A percentile compares a stretch with the other conserved stretches of the same genome.
These are phyloP conservation scores for Pulicaria dysenterica DNA, from an alignment of 129 eudicot genomes.

Conservation along the genomic window DNA sequence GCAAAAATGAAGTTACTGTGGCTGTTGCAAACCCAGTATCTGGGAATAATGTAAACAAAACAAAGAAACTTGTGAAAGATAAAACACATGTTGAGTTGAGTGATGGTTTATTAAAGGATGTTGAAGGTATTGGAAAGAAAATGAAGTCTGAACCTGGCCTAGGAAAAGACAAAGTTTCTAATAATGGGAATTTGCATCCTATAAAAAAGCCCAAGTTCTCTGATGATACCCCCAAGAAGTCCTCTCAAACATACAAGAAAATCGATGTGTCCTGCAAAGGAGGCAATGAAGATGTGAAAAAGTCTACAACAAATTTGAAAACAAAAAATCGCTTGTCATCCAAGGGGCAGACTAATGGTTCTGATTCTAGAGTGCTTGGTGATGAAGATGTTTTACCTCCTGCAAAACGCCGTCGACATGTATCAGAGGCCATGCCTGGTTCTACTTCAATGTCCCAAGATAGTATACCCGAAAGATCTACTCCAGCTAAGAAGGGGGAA, in stretches of 20 bases:
- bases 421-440: conserved; percentile 34
- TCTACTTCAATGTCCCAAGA: conserved; percentile 45
- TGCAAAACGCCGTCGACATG: conserved; percentile 57
- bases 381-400: conserved; percentile 64
- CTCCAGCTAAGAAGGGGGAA: conserved; percentile 36
- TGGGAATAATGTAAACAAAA: conserved; percentile 29
- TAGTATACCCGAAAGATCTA: conserved; percentile 35
- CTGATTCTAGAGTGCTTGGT: conserved; percentile 31
- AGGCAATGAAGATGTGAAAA: conserved; percentile 38
- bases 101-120: conserved; percentile 37
- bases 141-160: not conserved
- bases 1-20: conserved; percentile 39
- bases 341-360: conserved; percentile 34
- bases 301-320: conserved; percentile 34
- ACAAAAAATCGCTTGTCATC: conserved; percentile 38
- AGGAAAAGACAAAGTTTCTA: conserved; percentile 30
- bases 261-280: conserved; percentile 38
- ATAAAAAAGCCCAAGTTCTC: conserved; percentile 52
- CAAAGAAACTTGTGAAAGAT: conserved; percentile 41
- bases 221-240: conserved; percentile 44
- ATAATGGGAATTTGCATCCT: conserved; percentile 39
- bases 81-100: conserved; percentile 39
- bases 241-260: conserved; percentile 42
- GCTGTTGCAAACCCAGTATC: conserved; percentile 36
- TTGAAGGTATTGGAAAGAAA: conserved; percentile 24